phyloP scores from a whole-genome alignment of 495 filamentous ascomycete genomes.

The Lineolata rhizophorae region DNA sequence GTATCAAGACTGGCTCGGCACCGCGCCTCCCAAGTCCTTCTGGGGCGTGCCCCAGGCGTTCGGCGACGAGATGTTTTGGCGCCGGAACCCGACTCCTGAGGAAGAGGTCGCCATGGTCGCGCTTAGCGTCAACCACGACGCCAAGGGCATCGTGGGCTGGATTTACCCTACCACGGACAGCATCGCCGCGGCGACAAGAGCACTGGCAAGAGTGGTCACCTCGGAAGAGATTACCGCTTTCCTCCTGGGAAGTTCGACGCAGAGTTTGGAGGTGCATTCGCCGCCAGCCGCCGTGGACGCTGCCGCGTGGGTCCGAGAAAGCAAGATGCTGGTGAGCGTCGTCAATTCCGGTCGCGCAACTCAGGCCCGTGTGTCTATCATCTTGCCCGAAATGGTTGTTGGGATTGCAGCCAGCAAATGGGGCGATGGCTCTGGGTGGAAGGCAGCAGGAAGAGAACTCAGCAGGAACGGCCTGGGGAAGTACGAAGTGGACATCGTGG shows the following conservation, averaged over 20 bases:
- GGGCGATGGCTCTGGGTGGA: no score
- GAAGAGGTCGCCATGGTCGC: slow-evolving; percentile 39
- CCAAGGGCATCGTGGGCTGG: slow-evolving; percentile 29
- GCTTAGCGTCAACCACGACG: slow-evolving; percentile 39
- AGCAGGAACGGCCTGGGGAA: no score
- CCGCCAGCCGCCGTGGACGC: background rate
- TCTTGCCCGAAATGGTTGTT: no score
- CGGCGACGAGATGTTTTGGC: slow-evolving; percentile 38
- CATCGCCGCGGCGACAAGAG: slow-evolving; percentile 23
- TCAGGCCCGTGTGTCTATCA: no score
- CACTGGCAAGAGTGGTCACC: slow-evolving; percentile 23
- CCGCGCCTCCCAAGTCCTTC: slow-evolving; percentile 25
- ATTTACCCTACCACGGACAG: slow-evolving; percentile 25
- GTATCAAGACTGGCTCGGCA: slow-evolving; percentile 22
- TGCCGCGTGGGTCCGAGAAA: background rate
- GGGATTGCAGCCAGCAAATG: no score
- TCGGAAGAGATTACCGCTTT: slow-evolving; percentile 5
- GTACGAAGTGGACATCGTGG: no score
- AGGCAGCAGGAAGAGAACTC: no score
- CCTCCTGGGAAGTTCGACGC: background rate
- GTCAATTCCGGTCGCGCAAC: no score
- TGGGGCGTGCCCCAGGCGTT: slow-evolving; percentile 45
- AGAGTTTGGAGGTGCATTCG: background rate
- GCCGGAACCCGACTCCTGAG: slow-evolving; percentile 27
- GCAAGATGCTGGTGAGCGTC: background rate